These are phyloP conservation scores for Nakaseomyces uthaithaninus DNA, from an alignment of 1,139 yeast species.

Conservation along the genomic window DNA sequence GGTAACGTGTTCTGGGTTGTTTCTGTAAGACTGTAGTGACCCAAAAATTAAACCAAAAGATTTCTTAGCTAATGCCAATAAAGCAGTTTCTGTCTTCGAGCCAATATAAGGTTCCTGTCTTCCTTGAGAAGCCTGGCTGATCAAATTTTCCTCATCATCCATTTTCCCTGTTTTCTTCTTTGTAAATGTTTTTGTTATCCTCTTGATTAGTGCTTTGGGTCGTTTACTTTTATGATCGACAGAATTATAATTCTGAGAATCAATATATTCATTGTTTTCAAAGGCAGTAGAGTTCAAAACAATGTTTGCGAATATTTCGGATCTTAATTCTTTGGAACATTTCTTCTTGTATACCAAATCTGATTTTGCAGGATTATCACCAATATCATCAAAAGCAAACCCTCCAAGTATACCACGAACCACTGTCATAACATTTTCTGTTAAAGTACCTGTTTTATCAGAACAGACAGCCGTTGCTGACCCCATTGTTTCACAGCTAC, in stretches of 20 bases:
- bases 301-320: constrained; percentile 51
- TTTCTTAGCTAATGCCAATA: constrained; percentile 58
- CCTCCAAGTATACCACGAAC: constrained; percentile 64
- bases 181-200: constrained; percentile 2
- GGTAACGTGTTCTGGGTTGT: constrained; percentile 24
- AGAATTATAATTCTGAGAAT: neutral
- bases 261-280: constrained; percentile 43
- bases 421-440: constrained; percentile 87
- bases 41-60: constrained; percentile 41
- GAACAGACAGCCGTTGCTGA: constrained; percentile 96
- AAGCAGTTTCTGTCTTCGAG: constrained; percentile 89
- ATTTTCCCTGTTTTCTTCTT: constrained; percentile 4
- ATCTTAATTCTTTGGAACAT: constrained; percentile 29
- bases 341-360: constrained; percentile 30
- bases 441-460: constrained; percentile 93
- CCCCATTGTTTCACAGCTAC: constrained; percentile 98
- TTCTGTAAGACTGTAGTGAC: constrained; percentile 38
- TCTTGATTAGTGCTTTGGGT: neutral
- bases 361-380: constrained; percentile 24
- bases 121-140: constrained; percentile 16
- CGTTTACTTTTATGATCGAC: constrained; percentile 10
- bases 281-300: constrained; percentile 83
- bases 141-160: constrained; percentile 18
- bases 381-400: constrained; percentile 30
- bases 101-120: constrained; percentile 65